Base-by-base conservation (phyloP, 2,329 filamentous ascomycete species). In the Exophiala aquamarina region DNA sequence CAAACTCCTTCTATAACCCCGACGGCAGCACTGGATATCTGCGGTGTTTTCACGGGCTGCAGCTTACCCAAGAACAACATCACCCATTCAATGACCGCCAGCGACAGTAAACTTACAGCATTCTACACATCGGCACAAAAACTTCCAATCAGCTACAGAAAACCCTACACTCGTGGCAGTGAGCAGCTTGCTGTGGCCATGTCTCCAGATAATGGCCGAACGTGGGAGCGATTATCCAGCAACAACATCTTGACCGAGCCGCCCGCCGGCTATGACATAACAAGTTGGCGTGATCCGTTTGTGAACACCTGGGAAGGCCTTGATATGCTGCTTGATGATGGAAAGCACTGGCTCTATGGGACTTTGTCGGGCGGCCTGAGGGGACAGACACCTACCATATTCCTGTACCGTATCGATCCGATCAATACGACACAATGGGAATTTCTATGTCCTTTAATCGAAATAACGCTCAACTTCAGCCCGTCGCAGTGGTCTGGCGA, bases 351-450 rank as follows among this genome's bases (percentile, higher is more conserved):
- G 3, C 57, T 77, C 0, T 75, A 74, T 47, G 75, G 72, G 1
- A 64, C 76, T 10, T 61, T 78, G 6, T 74, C 74, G 0, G 75
- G 75, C 2, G 75, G 75, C 0, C 62, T 77, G 14, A 47, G 60
- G 4, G 60, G 59, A 7, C 44, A 66, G 10, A 67, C 68, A 0
- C 75, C 75, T 1, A 71, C 70, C 0, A 66, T 67, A 0, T 77
- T 77, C 41, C 58, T 76, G 0, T 78, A 78, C 47, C 59, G 63
- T 0, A 61, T 77, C 17, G 58, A 69, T 3, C 60, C 64, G 0
- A 51, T 59, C 1, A 64, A 75, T 37, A 56, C 74, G 4, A 62
- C 61, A 1, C 59, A 64, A 10, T 78, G 75, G 75, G 52, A 61
- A 18, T 77, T 74, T 29, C 34, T 73, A 7, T 73, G 74, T 1